phyloP scores from a whole-genome alignment of 2,329 filamentous ascomycete species.

The Endoconidiophora laricicola region DNA sequence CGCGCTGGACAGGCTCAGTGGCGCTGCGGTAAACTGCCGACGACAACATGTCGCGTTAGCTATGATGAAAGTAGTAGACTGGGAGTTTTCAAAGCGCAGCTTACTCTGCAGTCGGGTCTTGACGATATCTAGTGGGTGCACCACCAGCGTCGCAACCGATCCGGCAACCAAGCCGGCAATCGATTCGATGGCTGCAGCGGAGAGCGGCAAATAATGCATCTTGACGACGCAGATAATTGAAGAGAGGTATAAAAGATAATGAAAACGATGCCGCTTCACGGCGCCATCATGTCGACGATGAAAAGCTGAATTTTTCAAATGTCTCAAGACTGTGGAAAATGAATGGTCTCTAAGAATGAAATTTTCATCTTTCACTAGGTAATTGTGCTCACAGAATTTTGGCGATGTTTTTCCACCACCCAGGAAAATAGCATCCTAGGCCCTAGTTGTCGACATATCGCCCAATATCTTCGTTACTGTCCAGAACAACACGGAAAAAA shows the following conservation, averaged over 20 bases:
- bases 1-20: not conserved
- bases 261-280: not conserved
- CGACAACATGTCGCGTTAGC: not conserved
- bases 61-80: not conserved
- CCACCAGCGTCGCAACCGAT: slow-evolving; percentile 65
- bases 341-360: too few species aligned
- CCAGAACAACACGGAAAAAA: too few species aligned
- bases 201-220: slow-evolving; percentile 1
- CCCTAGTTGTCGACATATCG: too few species aligned
- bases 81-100: slow-evolving; percentile 14
- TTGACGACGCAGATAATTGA: not conserved
- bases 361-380: too few species aligned
- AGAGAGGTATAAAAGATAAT: not conserved
- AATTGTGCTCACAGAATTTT: too few species aligned
- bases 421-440: too few species aligned
- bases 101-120: slow-evolving; percentile 89
- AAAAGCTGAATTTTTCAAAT: not conserved
- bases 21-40: slow-evolving; percentile 3
- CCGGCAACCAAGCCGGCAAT: slow-evolving; percentile 83
- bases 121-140: slow-evolving; percentile 87
- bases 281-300: not conserved
- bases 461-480: too few species aligned
- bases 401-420: too few species aligned
- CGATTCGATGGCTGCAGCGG: slow-evolving; percentile 64
- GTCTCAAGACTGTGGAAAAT: not conserved